These are phyloP conservation scores for Fusarium dimerum DNA, from an alignment of 2,329 filamentous ascomycete genomes.

Conservation along the genomic window DNA sequence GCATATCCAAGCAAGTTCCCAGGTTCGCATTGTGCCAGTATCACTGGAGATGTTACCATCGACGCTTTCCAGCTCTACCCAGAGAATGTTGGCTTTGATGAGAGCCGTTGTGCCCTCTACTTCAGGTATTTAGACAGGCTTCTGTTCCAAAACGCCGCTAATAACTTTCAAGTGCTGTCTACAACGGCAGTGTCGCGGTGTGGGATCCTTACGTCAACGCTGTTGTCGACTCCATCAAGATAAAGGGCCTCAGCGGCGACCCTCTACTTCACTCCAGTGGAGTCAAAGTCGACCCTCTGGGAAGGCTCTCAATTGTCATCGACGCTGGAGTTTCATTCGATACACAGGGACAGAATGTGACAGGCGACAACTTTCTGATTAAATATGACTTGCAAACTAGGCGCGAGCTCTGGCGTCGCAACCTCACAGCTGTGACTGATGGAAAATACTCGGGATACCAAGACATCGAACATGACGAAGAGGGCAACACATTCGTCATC, in stretches of 20 bases:
- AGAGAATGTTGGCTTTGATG: conserved; percentile 9
- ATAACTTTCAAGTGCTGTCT: background rate
- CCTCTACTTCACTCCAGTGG: conserved; percentile 30
- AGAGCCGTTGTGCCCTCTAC: conserved; percentile 7
- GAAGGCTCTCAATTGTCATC: conserved; percentile 37
- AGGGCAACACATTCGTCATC: conserved; percentile 39
- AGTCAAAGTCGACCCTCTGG: conserved; percentile 35
- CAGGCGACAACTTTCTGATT: conserved; percentile 39
- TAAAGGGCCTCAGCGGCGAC: conserved; percentile 32
- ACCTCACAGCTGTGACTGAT: conserved; percentile 32
- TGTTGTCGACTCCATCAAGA: conserved; percentile 25
- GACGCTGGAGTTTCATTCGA: conserved; percentile 38
- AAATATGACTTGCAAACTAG: conserved; percentile 34
- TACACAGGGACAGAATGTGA: conserved; percentile 36
- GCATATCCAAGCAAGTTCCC: background rate
- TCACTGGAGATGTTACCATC: background rate
- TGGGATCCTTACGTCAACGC: conserved; percentile 17
- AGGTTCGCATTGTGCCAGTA: background rate
- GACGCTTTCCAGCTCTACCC: conserved; percentile 4
- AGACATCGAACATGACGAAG: conserved; percentile 39
- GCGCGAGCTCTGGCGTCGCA: conserved; percentile 32
- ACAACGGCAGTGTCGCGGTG: conserved; percentile 6
- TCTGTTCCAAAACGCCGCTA: background rate
- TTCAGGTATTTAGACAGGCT: background rate
- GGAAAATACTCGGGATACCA: conserved; percentile 40